These are phyloP conservation scores for Aspergillus viridinutans DNA, from an alignment of 2,329 filamentous ascomycete species.

Conservation along the genomic window DNA sequence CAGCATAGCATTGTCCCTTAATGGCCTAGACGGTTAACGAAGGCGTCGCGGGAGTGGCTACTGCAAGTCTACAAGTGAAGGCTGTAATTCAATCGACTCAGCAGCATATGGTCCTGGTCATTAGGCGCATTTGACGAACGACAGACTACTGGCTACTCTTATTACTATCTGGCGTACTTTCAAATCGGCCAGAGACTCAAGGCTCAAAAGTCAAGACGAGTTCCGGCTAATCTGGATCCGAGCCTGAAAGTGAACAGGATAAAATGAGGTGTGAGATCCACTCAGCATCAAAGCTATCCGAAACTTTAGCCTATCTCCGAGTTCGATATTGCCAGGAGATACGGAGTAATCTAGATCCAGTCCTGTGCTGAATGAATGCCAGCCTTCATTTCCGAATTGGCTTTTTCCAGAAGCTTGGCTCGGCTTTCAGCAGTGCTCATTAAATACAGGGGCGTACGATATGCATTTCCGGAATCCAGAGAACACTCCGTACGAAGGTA, in stretches of 20 bases:
- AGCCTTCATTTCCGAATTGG: too few relatives aligned
- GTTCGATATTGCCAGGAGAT: not conserved
- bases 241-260: not conserved
- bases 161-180: too few relatives aligned
- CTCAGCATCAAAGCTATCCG: not conserved
- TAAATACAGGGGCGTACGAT: not conserved
- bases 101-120: not conserved
- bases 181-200: not conserved
- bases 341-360: too few relatives aligned
- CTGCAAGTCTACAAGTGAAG: too few relatives aligned
- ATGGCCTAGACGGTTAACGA: not conserved
- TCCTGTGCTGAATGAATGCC: not conserved
- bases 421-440: not conserved
- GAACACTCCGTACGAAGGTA: not conserved
- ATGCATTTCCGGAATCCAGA: too few relatives aligned
- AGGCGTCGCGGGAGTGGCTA: too few relatives aligned
- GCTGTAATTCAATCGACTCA: not conserved
- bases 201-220: not conserved
- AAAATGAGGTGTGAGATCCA: not conserved
- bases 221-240: not conserved
- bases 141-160: too few relatives aligned
- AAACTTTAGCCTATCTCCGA: not conserved
- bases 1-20: not conserved
- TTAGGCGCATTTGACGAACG: not conserved
- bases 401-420: too few relatives aligned